Conservation (phyloP, 805 yeast species). For the Candida suzukii region DNA sequence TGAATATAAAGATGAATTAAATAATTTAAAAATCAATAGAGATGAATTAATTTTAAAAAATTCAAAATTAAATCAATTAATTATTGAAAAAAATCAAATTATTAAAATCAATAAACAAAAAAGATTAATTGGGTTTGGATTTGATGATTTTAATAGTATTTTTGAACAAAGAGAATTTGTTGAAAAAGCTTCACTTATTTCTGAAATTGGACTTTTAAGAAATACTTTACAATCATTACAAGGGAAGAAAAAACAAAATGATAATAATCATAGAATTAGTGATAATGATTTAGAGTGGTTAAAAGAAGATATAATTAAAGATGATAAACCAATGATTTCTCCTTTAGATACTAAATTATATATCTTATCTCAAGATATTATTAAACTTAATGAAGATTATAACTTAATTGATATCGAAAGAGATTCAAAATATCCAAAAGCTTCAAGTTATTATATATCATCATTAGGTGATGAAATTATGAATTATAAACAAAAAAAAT, state of each 20-base stretch:
- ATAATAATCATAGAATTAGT: too few relatives aligned
- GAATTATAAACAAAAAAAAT: not conserved
- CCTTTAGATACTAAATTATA: not conserved
- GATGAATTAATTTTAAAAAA: constrained; percentile 11
- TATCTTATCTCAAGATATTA: not conserved
- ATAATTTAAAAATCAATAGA: constrained; percentile 16
- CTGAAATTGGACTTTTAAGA: not conserved
- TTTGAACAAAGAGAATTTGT: constrained; percentile 27
- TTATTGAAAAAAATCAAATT: constrained; percentile 17
- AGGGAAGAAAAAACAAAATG: not conserved
- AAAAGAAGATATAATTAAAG: not conserved
- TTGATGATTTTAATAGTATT: constrained; percentile 26
- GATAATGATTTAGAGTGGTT: not conserved
- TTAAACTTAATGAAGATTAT: not conserved
- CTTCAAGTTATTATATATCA: not conserved
- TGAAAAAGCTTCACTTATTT: constrained; percentile 9
- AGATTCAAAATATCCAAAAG: not conserved
- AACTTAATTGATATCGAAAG: not conserved
- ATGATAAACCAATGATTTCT: not conserved
- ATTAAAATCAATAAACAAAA: constrained; percentile 21
- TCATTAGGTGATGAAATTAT: not conserved
- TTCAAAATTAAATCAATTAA: constrained; percentile 12
- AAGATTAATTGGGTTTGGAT: constrained; percentile 16
- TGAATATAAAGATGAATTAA: constrained; percentile 14
- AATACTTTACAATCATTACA: not conserved